These are phyloP conservation scores for Geotrichum ghanense DNA, from an alignment of 805 yeast genomes.

Conservation along the genomic window DNA sequence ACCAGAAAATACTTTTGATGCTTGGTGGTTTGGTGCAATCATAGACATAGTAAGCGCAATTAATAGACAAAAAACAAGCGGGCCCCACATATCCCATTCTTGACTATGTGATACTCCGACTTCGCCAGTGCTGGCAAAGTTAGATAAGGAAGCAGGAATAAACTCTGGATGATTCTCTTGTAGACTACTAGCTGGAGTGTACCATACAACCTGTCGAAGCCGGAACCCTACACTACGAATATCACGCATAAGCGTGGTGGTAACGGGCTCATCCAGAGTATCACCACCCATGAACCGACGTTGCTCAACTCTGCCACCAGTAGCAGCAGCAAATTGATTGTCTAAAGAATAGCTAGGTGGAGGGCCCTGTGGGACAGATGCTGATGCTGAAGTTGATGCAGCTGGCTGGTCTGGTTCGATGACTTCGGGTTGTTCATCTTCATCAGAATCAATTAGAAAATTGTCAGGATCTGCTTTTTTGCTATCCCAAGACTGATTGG, in stretches of 20 bases:
- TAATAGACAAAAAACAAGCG: conserved; percentile 47
- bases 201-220: conserved; percentile 34
- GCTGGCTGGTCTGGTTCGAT: neutral
- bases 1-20: conserved; percentile 51
- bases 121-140: conserved; percentile 13
- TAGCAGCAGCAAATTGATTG: conserved; percentile 11
- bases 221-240: conserved; percentile 33
- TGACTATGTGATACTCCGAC: conserved; percentile 20
- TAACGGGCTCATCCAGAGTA: conserved; percentile 61
- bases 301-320: conserved; percentile 30
- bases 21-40: conserved; percentile 30
- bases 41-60: conserved; percentile 41
- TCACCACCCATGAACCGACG: conserved; percentile 53
- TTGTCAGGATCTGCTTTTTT: neutral
- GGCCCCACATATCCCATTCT: conserved; percentile 62
- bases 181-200: conserved; percentile 16
- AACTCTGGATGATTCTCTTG: conserved; percentile 4
- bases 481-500: neutral
- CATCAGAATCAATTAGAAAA: conserved; percentile 2
- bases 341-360: neutral
- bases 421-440: neutral
- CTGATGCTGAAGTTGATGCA: neutral
- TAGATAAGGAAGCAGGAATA: neutral
- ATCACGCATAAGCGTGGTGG: conserved; percentile 41
- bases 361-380: neutral